phyloP scores from a whole-genome alignment of 2,329 filamentous ascomycete species.

The Pseudogymnoascus sp. region DNA sequence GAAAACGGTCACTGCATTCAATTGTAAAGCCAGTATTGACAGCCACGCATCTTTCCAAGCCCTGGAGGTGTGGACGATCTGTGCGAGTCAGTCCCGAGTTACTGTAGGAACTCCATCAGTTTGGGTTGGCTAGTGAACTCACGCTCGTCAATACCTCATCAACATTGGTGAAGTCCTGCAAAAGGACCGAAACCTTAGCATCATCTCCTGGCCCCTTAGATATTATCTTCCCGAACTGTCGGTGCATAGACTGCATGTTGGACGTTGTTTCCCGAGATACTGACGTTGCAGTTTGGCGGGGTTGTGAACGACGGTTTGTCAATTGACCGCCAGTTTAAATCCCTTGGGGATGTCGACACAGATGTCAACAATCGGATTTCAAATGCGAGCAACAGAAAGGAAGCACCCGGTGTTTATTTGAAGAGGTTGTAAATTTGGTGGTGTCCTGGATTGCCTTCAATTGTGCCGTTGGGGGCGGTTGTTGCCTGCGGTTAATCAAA shows the following conservation, averaged over 20 bases:
- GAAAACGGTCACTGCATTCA: conserved; percentile 58
- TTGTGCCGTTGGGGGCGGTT: neutral
- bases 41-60: conserved; percentile 75
- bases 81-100: conserved; percentile 13
- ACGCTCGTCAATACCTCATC: conserved; percentile 68
- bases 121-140: conserved; percentile 22
- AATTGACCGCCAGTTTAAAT: neutral
- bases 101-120: neutral
- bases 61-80: conserved; percentile 70
- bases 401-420: neutral
- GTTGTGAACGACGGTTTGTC: neutral
- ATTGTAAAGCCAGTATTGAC: conserved; percentile 60
- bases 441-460: neutral
- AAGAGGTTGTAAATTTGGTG: neutral
- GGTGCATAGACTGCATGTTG: conserved; percentile 63
- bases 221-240: conserved; percentile 65
- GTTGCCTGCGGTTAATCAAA: conserved; percentile 3
- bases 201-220: conserved; percentile 63
- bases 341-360: neutral
- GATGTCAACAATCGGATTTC: neutral
- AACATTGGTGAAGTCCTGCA: conserved; percentile 74
- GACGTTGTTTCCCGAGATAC: conserved; percentile 5
- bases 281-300: neutral
- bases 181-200: conserved; percentile 63
- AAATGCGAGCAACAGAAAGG: neutral